phyloP scores from a whole-genome alignment of 345 rosid genomes.

The Moricandia arvensis region DNA sequence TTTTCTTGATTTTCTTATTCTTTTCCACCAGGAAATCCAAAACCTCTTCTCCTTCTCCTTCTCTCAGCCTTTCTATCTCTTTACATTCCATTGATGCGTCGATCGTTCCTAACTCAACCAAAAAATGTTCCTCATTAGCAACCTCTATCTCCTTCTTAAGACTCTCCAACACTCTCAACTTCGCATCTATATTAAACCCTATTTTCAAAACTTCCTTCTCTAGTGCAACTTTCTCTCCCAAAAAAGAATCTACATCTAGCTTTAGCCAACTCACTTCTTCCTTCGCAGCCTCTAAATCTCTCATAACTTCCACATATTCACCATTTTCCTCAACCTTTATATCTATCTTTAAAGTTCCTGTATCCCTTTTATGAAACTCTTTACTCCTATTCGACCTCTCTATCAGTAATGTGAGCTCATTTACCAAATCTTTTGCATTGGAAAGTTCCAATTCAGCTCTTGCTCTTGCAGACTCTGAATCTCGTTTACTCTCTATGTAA shows the following conservation, averaged over 20 bases:
- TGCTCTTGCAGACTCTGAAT: conserved; percentile 41
- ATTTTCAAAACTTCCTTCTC: conserved; percentile 46
- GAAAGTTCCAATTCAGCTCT: conserved; percentile 54
- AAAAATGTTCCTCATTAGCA: conserved; percentile 60
- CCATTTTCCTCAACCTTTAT: conserved; percentile 14
- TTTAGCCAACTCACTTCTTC: conserved; percentile 58
- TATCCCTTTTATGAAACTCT: conserved; percentile 27
- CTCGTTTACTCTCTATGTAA: conserved; percentile 46
- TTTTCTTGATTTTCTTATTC: conserved; percentile 42
- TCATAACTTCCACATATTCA: conserved; percentile 46
- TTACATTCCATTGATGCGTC: conserved; percentile 57
- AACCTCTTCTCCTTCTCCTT: conserved; percentile 43
- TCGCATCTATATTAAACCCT: conserved; percentile 19
- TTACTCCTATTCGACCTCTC: conserved; percentile 41
- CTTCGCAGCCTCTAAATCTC: conserved; percentile 55
- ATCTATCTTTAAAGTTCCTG: conserved; percentile 26
- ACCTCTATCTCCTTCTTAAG: conserved; percentile 62
- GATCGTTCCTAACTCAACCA: conserved; percentile 58
- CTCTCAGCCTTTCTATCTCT: conserved; percentile 50
- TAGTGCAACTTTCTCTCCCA: conserved; percentile 46
- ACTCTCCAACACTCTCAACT: conserved; percentile 35
- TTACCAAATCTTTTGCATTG: conserved; percentile 37
- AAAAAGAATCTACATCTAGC: conserved; percentile 56
- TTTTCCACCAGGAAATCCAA: conserved; percentile 32
- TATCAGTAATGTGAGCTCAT: conserved; percentile 44